Evolutionary conservation across 345 rosid genomes (phyloP).

Genomic region (Passiflora organensis): DNA sequence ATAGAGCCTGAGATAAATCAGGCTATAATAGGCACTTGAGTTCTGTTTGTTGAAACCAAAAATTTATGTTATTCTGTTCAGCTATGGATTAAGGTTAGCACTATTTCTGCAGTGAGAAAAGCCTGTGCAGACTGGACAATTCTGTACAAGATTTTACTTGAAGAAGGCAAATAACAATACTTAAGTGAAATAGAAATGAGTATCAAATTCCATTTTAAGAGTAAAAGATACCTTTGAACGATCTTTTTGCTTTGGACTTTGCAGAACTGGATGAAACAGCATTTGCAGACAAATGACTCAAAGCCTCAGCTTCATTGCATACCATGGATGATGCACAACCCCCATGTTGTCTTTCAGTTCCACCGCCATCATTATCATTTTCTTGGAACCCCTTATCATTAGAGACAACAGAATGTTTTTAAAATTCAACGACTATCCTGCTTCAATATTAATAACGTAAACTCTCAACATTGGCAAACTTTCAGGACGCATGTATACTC

Average conservation of each 20-base stretch:
- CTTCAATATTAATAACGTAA: conserved; percentile 2
- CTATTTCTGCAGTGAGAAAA: too few relatives aligned
- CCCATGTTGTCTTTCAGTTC: conserved; percentile 19
- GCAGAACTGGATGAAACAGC: conserved; percentile 29
- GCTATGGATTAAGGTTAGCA: too few relatives aligned
- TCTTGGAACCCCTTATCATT: conserved; percentile 7
- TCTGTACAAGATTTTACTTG: too few relatives aligned
- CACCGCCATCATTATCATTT: conserved; percentile 18
- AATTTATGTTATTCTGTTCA: too few relatives aligned
- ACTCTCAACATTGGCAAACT: too few relatives aligned
- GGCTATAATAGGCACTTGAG: too few relatives aligned
- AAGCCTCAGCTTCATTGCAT: conserved; percentile 34
- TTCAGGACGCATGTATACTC: too few relatives aligned
- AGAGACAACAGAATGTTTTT: conserved; percentile 2
- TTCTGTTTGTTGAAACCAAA: too few relatives aligned
- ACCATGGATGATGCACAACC: conserved; percentile 26
- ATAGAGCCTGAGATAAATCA: too few relatives aligned
- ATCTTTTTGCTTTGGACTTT: conserved; percentile 30
- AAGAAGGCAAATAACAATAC: background rate
- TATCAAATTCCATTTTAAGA: background rate
- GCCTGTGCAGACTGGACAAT: too few relatives aligned
- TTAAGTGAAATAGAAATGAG: background rate
- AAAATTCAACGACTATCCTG: conserved; percentile 14
- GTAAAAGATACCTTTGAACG: conserved; percentile 37
- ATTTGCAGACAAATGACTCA: conserved; percentile 31